Percentiles rank a stretch among this genome's conserved stretches.
These are phyloP conservation scores for Cladosporium sp. DNA, from an alignment of 2,329 filamentous ascomycete genomes.

Conservation along the genomic window DNA sequence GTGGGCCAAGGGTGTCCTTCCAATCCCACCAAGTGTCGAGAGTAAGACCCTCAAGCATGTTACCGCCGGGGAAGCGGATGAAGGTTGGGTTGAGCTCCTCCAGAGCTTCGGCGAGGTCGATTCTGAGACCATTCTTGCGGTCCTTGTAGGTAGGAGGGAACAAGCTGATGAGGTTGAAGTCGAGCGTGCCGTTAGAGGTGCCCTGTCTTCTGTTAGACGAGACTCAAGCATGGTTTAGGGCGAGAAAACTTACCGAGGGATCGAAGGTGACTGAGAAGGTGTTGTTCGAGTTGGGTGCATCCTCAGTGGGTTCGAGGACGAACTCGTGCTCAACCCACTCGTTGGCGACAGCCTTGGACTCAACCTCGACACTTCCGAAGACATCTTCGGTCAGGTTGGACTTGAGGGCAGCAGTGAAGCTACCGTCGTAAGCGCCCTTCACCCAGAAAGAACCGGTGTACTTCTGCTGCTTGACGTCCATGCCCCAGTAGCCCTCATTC, in stretches of 20 bases:
- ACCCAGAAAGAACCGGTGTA: slow-evolving; percentile 52
- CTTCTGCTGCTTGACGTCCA: slow-evolving; percentile 41
- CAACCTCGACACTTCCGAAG: slow-evolving; percentile 34
- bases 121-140: slow-evolving; percentile 48
- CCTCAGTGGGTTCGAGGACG: slow-evolving; percentile 41
- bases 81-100: slow-evolving; percentile 36
- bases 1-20: slow-evolving; percentile 49
- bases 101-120: slow-evolving; percentile 47
- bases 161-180: slow-evolving; percentile 51
- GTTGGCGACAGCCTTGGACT: slow-evolving; percentile 24
- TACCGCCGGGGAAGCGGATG: slow-evolving; percentile 50
- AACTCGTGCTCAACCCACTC: slow-evolving; percentile 32
- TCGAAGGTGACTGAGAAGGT: slow-evolving; percentile 50
- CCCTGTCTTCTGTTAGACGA: slow-evolving; percentile 15
- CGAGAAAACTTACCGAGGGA: slow-evolving; percentile 24
- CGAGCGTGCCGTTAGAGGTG: slow-evolving; percentile 37
- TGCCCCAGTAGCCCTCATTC: slow-evolving; percentile 37
- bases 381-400: slow-evolving; percentile 39
- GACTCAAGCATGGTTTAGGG: neutral
- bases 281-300: slow-evolving; percentile 47
- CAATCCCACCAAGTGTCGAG: slow-evolving; percentile 40
- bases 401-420: slow-evolving; percentile 38
- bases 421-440: slow-evolving; percentile 31
- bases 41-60: slow-evolving; percentile 44
- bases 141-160: slow-evolving; percentile 54